phyloP scores from a whole-genome alignment of 345 rosid genomes.

The Anastatica hierochuntica region DNA sequence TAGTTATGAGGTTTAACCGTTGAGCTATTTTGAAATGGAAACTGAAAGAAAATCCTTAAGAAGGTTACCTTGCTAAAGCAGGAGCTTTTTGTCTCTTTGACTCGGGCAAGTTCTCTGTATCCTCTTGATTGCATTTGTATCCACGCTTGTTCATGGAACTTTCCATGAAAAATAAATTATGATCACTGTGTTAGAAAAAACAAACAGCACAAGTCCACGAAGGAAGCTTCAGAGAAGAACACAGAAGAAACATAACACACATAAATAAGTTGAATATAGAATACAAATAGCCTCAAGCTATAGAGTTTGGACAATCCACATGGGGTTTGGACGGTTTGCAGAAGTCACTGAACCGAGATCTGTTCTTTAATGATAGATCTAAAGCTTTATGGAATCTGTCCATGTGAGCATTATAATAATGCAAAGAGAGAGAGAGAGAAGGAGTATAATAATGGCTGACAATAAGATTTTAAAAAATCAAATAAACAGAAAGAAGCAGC shows the following conservation, averaged over 20 bases:
- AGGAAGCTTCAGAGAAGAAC: conserved; percentile 33
- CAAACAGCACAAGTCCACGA: conserved; percentile 13
- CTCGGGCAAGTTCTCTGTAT: conserved; percentile 39
- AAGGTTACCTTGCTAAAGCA: conserved; percentile 69
- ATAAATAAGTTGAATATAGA: conserved; percentile 10
- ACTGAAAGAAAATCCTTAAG: conserved; percentile 2
- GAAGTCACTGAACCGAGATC: conserved; percentile 32
- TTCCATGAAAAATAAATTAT: conserved; percentile 45
- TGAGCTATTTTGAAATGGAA: background rate
- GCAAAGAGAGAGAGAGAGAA: conserved; percentile 8
- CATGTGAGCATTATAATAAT: conserved; percentile 27
- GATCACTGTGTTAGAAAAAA: conserved; percentile 3
- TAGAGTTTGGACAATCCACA: conserved; percentile 24
- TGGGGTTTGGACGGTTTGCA: conserved; percentile 31
- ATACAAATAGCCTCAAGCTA: conserved; percentile 20
- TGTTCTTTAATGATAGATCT: conserved; percentile 29
- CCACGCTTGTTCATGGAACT: conserved; percentile 56
- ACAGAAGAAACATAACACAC: conserved; percentile 18
- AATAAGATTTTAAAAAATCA: conserved; percentile 11
- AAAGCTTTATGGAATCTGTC: conserved; percentile 25
- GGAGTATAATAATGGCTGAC: conserved; percentile 18
- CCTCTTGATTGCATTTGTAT: conserved; percentile 40
- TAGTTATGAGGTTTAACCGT: background rate
- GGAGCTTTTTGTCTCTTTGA: conserved; percentile 71
- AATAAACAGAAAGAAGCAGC: conserved; percentile 17